Conservation (phyloP, 2,329 filamentous ascomycete species). For the Sphaerostilbella broomeana region DNA sequence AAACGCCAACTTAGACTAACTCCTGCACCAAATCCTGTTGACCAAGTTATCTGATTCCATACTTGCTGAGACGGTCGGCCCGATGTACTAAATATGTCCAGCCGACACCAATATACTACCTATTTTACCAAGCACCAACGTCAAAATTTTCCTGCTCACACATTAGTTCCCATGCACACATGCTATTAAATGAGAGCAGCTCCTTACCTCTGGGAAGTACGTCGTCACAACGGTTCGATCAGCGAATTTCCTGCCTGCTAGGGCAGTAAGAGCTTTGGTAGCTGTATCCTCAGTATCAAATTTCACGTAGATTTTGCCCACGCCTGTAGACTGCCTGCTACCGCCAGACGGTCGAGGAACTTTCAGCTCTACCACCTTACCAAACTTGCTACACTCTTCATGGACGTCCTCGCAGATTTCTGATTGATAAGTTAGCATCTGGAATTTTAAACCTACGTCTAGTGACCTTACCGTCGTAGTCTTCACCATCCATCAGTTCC, state of each 20-base stretch:
- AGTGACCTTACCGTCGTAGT: slow-evolving; percentile 69
- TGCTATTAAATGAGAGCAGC: too few species aligned
- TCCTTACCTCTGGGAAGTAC: slow-evolving; percentile 81
- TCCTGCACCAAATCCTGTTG: slow-evolving; percentile 5
- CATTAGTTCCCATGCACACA: slow-evolving; percentile 32
- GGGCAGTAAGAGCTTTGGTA: slow-evolving; percentile 75
- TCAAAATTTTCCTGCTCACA: slow-evolving; percentile 81
- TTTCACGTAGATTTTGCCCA: slow-evolving; percentile 97
- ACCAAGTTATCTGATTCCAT: slow-evolving; percentile 10
- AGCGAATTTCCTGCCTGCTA: slow-evolving; percentile 92
- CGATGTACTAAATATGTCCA: slow-evolving; percentile 10
- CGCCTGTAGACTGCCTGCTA: slow-evolving; percentile 75
- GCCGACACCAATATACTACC: slow-evolving; percentile 5
- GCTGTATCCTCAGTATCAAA: slow-evolving; percentile 74
- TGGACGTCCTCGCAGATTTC: slow-evolving; percentile 94
- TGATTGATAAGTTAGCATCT: slow-evolving; percentile 38
- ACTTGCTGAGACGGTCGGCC: slow-evolving; percentile 6
- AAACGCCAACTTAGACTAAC: slow-evolving; percentile 7
- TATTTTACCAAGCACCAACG: slow-evolving; percentile 70
- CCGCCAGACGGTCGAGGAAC: slow-evolving; percentile 81
- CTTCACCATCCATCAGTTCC: slow-evolving; percentile 86
- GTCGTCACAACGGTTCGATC: slow-evolving; percentile 95
- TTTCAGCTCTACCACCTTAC: slow-evolving; percentile 79
- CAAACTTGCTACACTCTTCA: slow-evolving; percentile 91
- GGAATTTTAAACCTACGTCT: background rate